A percentile compares a stretch with the other conserved stretches of the same genome.
Conservation (phyloP, 1,139 yeast genomes). For the Protomyces gravidus region DNA sequence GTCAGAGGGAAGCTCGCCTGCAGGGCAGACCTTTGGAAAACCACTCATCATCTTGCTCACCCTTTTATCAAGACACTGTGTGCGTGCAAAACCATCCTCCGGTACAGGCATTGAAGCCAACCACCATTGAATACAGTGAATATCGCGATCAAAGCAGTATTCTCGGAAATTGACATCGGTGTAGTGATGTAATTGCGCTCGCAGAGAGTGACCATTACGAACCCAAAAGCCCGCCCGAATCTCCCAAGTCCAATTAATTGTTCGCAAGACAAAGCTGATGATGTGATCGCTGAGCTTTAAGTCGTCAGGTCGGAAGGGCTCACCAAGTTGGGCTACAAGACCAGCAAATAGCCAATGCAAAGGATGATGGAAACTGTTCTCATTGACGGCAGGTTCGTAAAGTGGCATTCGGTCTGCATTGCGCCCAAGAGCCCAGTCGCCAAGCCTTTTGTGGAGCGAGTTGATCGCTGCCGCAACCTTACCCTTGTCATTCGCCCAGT, state of each 20-base stretch:
- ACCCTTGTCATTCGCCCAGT: constrained; percentile 11
- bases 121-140: constrained; percentile 61
- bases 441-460: constrained; percentile 1
- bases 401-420: constrained; percentile 31
- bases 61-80: not conserved
- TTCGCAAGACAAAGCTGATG: constrained; percentile 58
- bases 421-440: constrained; percentile 29
- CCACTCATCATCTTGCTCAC: not conserved
- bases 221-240: constrained; percentile 83
- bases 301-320: not conserved
- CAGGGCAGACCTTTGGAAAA: constrained; percentile 6
- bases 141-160: constrained; percentile 39
- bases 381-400: constrained; percentile 45
- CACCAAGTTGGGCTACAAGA: not conserved
- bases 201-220: constrained; percentile 74
- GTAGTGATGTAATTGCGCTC: constrained; percentile 75
- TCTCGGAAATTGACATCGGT: constrained; percentile 79
- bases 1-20: constrained; percentile 7
- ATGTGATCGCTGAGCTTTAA: not conserved
- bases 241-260: constrained; percentile 69
- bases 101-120: not conserved
- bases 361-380: constrained; percentile 69
- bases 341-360: constrained; percentile 57
- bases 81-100: not conserved
- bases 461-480: not conserved